phyloP scores from a whole-genome alignment of 345 rosid genomes.

The Rhodamnia argentea region DNA sequence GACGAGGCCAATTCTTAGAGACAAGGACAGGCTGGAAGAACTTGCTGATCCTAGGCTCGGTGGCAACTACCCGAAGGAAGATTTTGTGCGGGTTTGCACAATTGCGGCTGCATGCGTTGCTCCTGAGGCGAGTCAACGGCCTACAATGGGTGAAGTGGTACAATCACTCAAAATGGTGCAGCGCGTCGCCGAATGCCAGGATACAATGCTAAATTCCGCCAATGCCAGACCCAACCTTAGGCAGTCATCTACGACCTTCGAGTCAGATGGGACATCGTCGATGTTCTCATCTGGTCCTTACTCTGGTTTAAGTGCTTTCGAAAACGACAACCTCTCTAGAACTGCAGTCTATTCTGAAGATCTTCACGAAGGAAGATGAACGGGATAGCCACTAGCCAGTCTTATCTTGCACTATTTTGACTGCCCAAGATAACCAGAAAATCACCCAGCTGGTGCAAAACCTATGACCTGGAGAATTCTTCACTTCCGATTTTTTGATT shows the following conservation, averaged over 20 bases:
- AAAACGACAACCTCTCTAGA: constrained; percentile 67
- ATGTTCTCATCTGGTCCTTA: constrained; percentile 96
- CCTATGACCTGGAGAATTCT: neutral
- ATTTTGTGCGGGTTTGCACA: constrained; percentile 84
- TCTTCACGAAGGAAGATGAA: constrained; percentile 92
- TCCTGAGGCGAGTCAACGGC: constrained; percentile 90
- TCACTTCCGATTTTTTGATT: constrained; percentile 5
- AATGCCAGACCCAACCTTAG: constrained; percentile 60
- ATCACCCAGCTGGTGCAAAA: neutral
- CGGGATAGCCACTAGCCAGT: neutral
- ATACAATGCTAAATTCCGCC: constrained; percentile 24
- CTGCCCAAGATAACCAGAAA: constrained; percentile 1
- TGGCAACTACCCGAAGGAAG: constrained; percentile 87
- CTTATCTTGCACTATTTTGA: neutral
- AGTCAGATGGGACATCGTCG: constrained; percentile 91
- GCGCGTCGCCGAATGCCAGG: constrained; percentile 70
- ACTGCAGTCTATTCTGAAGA: constrained; percentile 86
- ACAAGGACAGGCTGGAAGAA: constrained; percentile 85
- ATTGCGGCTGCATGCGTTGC: constrained; percentile 98
- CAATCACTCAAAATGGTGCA: constrained; percentile 99
- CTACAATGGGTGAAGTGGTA: constrained; percentile 98
- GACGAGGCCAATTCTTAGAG: constrained; percentile 96
- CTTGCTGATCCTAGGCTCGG: constrained; percentile 72
- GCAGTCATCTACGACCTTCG: constrained; percentile 80
- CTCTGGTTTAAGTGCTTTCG: constrained; percentile 76